A percentile compares a stretch with the other conserved stretches of the same genome.
phyloP scores from a whole-genome alignment of 2,329 filamentous ascomycete genomes.

The Fonsecaea erecta region DNA sequence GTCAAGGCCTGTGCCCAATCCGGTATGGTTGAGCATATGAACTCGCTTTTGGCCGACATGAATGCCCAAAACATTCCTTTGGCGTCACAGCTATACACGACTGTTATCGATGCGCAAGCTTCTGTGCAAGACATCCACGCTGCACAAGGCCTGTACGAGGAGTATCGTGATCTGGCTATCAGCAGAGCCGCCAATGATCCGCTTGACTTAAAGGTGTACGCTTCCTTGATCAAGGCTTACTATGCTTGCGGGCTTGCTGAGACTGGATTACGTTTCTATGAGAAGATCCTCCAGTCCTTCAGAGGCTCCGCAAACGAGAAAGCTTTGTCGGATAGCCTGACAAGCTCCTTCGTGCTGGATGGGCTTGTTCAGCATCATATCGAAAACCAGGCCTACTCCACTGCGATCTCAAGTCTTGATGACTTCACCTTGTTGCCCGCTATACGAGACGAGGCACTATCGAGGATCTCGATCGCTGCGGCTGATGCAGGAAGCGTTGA shows the following conservation, averaged over 20 bases:
- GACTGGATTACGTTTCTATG: conserved; percentile 82
- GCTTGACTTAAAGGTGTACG: conserved; percentile 83
- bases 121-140: conserved; percentile 78
- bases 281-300: conserved; percentile 70
- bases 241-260: conserved; percentile 78
- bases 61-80: conserved; percentile 75
- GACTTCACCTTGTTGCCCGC: conserved; percentile 56
- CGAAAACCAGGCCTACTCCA: conserved; percentile 44
- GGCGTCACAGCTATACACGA: conserved; percentile 79
- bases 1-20: conserved; percentile 85
- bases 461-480: conserved; percentile 73
- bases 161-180: conserved; percentile 88
- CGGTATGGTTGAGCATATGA: conserved; percentile 84
- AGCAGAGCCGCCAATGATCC: conserved; percentile 66
- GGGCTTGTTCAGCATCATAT: conserved; percentile 82
- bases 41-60: conserved; percentile 90
- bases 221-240: conserved; percentile 88
- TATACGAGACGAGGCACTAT: conserved; percentile 67
- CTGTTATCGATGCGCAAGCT: conserved; percentile 95
- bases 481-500: conserved; percentile 76
- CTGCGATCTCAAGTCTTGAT: conserved; percentile 27
- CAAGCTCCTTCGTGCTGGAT: conserved; percentile 70
- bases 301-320: conserved; percentile 52
- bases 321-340: conserved; percentile 67
- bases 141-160: conserved; percentile 92